Percentiles rank a stretch among this genome's conserved stretches.
These are phyloP conservation scores for Thelonectria discophora DNA, from an alignment of 2,329 filamentous ascomycete genomes.

Conservation along the genomic window DNA sequence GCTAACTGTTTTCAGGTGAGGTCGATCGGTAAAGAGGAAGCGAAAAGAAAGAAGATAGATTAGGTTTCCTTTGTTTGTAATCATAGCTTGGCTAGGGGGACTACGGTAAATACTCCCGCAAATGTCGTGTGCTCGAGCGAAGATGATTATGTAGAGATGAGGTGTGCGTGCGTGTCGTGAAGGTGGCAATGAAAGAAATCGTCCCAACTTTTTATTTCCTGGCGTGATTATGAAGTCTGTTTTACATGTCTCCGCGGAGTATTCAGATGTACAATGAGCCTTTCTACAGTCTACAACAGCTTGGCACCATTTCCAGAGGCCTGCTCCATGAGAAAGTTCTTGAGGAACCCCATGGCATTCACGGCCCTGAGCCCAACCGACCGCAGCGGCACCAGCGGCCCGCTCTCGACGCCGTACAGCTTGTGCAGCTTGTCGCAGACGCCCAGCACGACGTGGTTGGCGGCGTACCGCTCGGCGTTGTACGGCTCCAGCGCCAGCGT, in stretches of 20 bases:
- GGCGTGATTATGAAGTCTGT: slow-evolving; percentile 25
- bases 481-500: slow-evolving; percentile 83
- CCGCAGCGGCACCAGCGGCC: slow-evolving; percentile 81
- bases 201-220: slow-evolving; percentile 25
- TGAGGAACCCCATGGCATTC: slow-evolving; percentile 77
- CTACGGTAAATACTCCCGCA: slow-evolving; percentile 50
- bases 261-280: no score
- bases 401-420: slow-evolving; percentile 82
- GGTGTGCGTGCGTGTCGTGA: slow-evolving; percentile 32
- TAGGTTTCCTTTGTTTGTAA: slow-evolving; percentile 51
- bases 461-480: slow-evolving; percentile 79
- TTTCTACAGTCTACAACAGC: slow-evolving; percentile 43
- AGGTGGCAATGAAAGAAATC: slow-evolving; percentile 39
- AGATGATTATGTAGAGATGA: slow-evolving; percentile 40
- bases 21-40: slow-evolving; percentile 62
- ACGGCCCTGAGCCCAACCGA: slow-evolving; percentile 81
- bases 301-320: slow-evolving; percentile 65
- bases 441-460: slow-evolving; percentile 81
- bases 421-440: slow-evolving; percentile 92
- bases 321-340: slow-evolving; percentile 85
- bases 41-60: slow-evolving; percentile 45
- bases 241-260: slow-evolving; percentile 11
- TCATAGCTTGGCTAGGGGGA: slow-evolving; percentile 50
- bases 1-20: slow-evolving; percentile 62
- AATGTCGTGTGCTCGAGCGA: slow-evolving; percentile 42